Percentiles rank a stretch among this genome's conserved stretches.
phyloP scores from a whole-genome alignment of 495 filamentous ascomycete genomes.

The Xylaria sp. region DNA sequence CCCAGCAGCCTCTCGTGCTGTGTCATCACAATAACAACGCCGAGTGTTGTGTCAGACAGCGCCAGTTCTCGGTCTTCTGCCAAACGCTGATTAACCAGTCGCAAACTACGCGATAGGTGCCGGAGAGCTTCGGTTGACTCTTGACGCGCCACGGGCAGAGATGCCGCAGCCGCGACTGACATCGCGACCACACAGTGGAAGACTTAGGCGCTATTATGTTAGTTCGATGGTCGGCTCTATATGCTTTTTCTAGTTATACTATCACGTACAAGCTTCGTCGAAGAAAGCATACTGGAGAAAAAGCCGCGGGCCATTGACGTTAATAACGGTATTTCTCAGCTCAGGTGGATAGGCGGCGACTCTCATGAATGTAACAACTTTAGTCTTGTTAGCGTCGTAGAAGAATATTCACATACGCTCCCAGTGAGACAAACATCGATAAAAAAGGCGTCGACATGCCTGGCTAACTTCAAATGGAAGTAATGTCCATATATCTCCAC shows the following conservation, averaged over 20 bases:
- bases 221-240: not conserved
- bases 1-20: constrained; percentile 28
- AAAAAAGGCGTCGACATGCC: constrained; percentile 5
- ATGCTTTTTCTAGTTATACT: not conserved
- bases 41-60: constrained; percentile 26
- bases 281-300: constrained; percentile 29
- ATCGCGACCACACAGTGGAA: constrained; percentile 30
- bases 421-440: constrained; percentile 17
- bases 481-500: not conserved
- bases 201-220: constrained; percentile 14
- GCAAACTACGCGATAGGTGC: constrained; percentile 27
- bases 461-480: constrained; percentile 15
- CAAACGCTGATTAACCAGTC: constrained; percentile 28
- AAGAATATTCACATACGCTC: not conserved
- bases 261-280: constrained; percentile 31
- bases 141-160: constrained; percentile 1
- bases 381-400: not conserved
- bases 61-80: constrained; percentile 22
- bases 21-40: constrained; percentile 20
- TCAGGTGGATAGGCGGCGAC: constrained; percentile 17
- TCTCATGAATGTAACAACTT: constrained; percentile 23
- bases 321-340: constrained; percentile 18
- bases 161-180: constrained; percentile 19
- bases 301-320: constrained; percentile 1
- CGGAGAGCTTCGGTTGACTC: constrained; percentile 24